Evolutionary conservation across 495 filamentous ascomycete species (phyloP), one percentile per base, ranked within the genome.

Genomic region (Talaromyces proteolyticus): DNA sequence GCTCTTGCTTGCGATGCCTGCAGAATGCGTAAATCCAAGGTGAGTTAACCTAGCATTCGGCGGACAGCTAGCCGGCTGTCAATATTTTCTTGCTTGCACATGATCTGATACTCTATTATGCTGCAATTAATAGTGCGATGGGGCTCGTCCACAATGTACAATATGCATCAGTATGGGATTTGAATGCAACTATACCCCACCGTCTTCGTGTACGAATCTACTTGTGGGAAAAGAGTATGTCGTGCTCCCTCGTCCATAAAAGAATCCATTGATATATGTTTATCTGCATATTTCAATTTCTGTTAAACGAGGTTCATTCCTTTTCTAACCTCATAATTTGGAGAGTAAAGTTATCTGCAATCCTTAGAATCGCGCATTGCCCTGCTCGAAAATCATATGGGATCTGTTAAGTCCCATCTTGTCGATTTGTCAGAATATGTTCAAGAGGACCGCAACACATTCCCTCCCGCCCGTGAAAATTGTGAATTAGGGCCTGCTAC

Each of bases 1-100:
- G 53, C 64, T 10, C 39, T 77, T 41, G 74, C 74, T 34, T 76
- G 74, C 44, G 64, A 68, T 51, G 59, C 69, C n/a, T 77, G 74
- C 25, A 57, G 74, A 29, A 61, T 57, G 7, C 63, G 74, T 16
- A 77, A 77, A 44, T 74, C 74, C 26, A 65, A 71, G 51, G 69
- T 73, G 56, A 21, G 39, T 46, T 26, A 24, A 14, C 26, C 18
- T 4, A 8, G 6, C 8, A 14, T 26, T n/a, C n/a, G n/a, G n/a
- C n/a, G n/a, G n/a, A n/a, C n/a, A n/a, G n/a, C n/a, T n/a, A n/a
- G n/a, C n/a, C n/a, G n/a, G n/a, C n/a, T n/a, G n/a, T n/a, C n/a
- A n/a, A n/a, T n/a, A n/a, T n/a, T n/a, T n/a, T n/a, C n/a, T n/a
- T n/a, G n/a, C n/a, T n/a, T n/a, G n/a, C n/a, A n/a, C 40, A 16